These are phyloP conservation scores for Phytophthora europaea DNA, from an alignment of 352 stramenopile genomes.

Conservation along the genomic window DNA sequence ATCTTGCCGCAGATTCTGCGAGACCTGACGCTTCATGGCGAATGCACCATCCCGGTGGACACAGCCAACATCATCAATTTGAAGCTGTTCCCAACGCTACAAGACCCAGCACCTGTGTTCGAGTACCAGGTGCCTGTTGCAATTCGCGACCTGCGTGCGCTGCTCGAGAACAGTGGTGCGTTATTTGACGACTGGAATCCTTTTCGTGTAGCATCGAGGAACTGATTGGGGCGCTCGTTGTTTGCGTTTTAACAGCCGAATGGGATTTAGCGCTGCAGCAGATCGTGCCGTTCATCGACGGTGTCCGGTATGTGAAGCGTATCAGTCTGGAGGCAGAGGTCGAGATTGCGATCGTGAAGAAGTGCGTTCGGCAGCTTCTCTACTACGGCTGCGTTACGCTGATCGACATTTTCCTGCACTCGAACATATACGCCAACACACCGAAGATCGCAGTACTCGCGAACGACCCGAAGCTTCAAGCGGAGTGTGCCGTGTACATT, in stretches of 20 bases:
- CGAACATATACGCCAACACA: conserved; percentile 90
- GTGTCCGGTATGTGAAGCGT: conserved; percentile 91
- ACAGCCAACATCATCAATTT: conserved; percentile 89
- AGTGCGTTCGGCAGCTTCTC: conserved; percentile 86
- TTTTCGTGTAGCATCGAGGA: neutral
- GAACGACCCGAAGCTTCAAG: conserved; percentile 72
- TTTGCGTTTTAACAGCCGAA: conserved; percentile 56
- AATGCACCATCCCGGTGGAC: conserved; percentile 88
- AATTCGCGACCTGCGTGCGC: conserved; percentile 72
- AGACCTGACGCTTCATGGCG: conserved; percentile 77
- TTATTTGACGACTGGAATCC: neutral
- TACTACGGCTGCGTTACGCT: conserved; percentile 92
- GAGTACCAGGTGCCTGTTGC: conserved; percentile 91
- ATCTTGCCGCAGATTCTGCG: conserved; percentile 81
- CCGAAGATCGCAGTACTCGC: conserved; percentile 67
- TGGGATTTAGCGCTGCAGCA: conserved; percentile 91
- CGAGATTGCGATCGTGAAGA: conserved; percentile 90
- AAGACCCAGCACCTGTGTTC: conserved; percentile 71
- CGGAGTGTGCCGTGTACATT: conserved; percentile 84
- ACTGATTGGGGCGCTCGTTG: conserved; percentile 7
- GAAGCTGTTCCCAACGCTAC: conserved; percentile 85
- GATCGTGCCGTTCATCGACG: conserved; percentile 93
- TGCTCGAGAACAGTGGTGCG: conserved; percentile 83
- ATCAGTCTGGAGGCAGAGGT: conserved; percentile 91
- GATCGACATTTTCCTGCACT: conserved; percentile 93